Evolutionary conservation across 257 asterid species (phyloP).

Genomic region (Linderniella brevidens): DNA sequence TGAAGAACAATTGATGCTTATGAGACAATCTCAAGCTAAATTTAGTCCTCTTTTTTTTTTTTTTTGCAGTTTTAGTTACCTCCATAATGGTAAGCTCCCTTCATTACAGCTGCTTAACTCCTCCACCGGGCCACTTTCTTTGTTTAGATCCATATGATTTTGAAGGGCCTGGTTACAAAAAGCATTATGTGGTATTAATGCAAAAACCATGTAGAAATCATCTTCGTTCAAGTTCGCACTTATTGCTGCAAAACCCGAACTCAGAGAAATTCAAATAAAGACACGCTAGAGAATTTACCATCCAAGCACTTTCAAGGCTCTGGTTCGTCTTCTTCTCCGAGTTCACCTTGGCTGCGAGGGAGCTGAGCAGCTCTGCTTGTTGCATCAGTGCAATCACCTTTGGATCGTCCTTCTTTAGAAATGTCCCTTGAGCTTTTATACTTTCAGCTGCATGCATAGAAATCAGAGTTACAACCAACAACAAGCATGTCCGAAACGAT

Average conservation of each 20-base stretch:
- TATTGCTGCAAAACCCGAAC: constrained; percentile 1
- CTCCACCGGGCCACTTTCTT: constrained; percentile 33
- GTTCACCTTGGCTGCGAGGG: constrained; percentile 79
- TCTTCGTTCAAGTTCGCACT: constrained; percentile 28
- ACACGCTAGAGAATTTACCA: constrained; percentile 17
- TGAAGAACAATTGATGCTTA: constrained; percentile 11
- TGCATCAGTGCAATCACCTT: constrained; percentile 74
- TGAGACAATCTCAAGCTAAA: constrained; percentile 23
- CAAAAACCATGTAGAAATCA: constrained; percentile 14
- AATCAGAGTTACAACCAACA: not conserved
- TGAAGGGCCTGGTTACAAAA: constrained; percentile 65
- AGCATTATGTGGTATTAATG: too few species aligned
- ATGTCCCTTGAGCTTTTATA: constrained; percentile 35
- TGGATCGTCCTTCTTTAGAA: constrained; percentile 80
- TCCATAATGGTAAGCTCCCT: constrained; percentile 36
- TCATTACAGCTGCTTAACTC: constrained; percentile 33
- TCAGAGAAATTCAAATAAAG: not conserved
- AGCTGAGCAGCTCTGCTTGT: constrained; percentile 86
- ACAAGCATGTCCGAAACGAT: not conserved
- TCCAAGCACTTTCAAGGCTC: constrained; percentile 83
- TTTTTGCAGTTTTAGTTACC: constrained; percentile 30
- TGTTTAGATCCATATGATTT: constrained; percentile 49
- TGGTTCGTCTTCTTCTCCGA: constrained; percentile 39
- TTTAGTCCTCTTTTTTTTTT: too few species aligned
- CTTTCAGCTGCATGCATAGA: constrained; percentile 23